phyloP scores from a whole-genome alignment of 2,329 filamentous ascomycete genomes.

The Aspergillaceae sp. region DNA sequence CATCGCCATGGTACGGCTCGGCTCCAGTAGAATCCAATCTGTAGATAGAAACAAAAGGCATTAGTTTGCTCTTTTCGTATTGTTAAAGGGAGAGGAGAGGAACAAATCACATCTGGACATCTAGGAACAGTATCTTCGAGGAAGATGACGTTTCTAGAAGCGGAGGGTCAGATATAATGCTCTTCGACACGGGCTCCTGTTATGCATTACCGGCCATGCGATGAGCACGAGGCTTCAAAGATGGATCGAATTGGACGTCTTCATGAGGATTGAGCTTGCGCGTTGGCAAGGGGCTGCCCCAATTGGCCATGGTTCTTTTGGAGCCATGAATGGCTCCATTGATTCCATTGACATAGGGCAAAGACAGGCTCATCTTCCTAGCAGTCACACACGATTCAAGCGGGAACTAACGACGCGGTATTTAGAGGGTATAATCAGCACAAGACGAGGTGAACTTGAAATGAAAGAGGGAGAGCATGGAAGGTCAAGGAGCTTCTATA shows the following conservation, averaged over 20 bases:
- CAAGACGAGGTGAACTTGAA: no score
- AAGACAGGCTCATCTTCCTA: background rate
- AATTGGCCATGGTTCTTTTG: background rate
- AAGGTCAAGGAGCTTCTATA: no score
- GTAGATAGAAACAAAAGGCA: constrained; percentile 12
- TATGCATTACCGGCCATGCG: background rate
- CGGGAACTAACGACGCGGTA: background rate
- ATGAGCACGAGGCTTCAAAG: constrained; percentile 1
- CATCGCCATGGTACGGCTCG: constrained; percentile 32
- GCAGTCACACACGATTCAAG: background rate
- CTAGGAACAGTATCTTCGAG: constrained; percentile 4
- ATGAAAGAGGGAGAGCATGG: no score
- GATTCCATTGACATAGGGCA: background rate
- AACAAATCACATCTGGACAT: background rate
- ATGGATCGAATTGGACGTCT: background rate
- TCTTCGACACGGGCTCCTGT: background rate
- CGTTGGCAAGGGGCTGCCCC: background rate
- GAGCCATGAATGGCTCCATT: background rate
- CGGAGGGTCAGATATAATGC: background rate
- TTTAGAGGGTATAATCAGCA: background rate
- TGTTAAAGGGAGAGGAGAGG: background rate
- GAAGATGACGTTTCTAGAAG: constrained; percentile 3
- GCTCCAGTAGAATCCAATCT: constrained; percentile 34
- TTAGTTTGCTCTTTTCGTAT: background rate
- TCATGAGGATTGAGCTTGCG: background rate